Conservation (phyloP, 2,329 filamentous ascomycete genomes). For the Pseudogymnoascus destructans region DNA sequence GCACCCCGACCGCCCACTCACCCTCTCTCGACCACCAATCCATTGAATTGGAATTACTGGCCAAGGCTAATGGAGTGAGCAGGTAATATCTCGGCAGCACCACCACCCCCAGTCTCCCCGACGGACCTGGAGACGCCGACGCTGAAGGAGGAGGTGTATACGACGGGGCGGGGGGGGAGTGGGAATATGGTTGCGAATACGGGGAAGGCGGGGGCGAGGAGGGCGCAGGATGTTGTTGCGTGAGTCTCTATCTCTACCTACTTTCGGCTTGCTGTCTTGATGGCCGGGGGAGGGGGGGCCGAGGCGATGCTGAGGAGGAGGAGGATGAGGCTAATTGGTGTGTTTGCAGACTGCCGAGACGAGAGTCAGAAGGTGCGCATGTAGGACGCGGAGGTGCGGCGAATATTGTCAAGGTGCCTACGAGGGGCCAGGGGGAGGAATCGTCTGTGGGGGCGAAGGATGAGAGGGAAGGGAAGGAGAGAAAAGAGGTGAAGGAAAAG, state of each 20-base stretch:
- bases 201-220: conserved; percentile 60
- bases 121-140: conserved; percentile 68
- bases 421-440: conserved; percentile 27
- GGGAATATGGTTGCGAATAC: conserved; percentile 74
- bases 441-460: background rate
- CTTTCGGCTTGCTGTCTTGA: too few relatives aligned
- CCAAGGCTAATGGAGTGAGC: background rate
- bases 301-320: too few relatives aligned
- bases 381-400: conserved; percentile 64
- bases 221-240: conserved; percentile 71
- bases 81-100: conserved; percentile 51
- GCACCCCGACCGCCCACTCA: too few relatives aligned
- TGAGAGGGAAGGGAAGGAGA: background rate
- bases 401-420: conserved; percentile 37
- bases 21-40: too few relatives aligned
- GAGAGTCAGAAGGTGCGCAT: conserved; percentile 46
- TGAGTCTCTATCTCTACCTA: conserved; percentile 30
- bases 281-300: too few relatives aligned
- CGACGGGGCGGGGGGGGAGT: conserved; percentile 75
- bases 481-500: background rate
- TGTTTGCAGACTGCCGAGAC: conserved; percentile 32
- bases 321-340: conserved; percentile 9
- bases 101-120: conserved; percentile 34
- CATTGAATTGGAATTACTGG: too few relatives aligned
- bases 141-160: conserved; percentile 72